These are phyloP conservation scores for Breviolum minutum DNA, from an alignment of 73 alveolate genomes.

Conservation along the genomic window DNA sequence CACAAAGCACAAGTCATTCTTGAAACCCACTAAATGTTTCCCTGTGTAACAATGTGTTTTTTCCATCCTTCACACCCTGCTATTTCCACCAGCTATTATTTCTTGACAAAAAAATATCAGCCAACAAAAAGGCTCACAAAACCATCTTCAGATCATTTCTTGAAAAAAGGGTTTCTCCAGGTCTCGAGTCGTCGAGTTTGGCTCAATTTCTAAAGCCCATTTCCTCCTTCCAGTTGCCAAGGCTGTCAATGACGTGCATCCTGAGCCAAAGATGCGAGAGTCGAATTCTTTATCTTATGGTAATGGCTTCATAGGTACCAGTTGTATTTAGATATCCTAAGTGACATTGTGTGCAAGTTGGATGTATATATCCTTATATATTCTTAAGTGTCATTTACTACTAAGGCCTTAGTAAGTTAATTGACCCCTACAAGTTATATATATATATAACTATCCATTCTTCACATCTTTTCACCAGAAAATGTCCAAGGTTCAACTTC, in stretches of 20 bases:
- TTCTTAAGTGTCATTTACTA: too few species aligned
- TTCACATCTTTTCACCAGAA: not conserved
- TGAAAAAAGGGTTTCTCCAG: not conserved
- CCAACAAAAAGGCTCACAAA: too few species aligned
- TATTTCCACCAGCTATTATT: too few species aligned
- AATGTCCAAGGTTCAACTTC: not conserved
- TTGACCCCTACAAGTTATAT: not conserved
- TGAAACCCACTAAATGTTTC: not conserved
- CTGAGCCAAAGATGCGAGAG: not conserved
- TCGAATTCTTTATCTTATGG: not conserved
- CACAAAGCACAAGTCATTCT: too few species aligned
- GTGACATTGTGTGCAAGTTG: too few species aligned
- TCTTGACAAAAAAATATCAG: too few species aligned
- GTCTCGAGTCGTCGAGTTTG: not conserved
- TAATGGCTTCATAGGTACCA: not conserved
- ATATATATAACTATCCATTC: not conserved
- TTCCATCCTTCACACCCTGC: not conserved
- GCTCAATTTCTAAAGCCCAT: conserved; percentile 40
- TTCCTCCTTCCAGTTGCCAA: conserved; percentile 67
- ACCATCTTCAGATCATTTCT: too few species aligned
- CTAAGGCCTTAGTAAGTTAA: too few species aligned
- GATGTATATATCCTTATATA: not conserved
- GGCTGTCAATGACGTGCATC: conserved; percentile 65
- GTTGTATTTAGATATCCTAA: not conserved
- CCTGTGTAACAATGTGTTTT: not conserved